Evolutionary conservation across 805 yeast species (phyloP), one percentile per base, ranked within the genome.

Genomic region (Barnettozyma vustinii): DNA sequence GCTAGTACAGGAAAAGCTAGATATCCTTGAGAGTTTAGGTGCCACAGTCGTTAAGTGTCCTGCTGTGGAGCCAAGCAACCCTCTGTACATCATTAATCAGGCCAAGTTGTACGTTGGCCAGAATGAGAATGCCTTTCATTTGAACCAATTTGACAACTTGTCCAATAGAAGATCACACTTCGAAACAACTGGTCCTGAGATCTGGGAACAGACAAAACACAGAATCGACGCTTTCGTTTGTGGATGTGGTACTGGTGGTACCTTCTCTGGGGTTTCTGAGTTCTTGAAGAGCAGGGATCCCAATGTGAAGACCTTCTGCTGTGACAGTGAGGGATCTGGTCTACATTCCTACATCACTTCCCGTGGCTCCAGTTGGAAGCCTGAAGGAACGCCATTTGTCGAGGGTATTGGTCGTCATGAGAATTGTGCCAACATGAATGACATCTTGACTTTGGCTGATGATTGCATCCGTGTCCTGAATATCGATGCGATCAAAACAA

Each of bases 221-320:
- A 52, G 64, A 4, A 53, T 87, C 7, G 87, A 83, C 61, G 80
- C 73, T 40, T 86, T 87, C 60, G 76, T 87, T 21, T 74, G 83
- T 4, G 91, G 92, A 1, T 81, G 90, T 10, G 96, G 96, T 3
- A 87, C 96, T 0, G 96, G 86, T 41, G 96, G 96, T 52, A 87
- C 96, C 4, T 82, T 87, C 40, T 68, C 84, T n/a, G 96, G 96
- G 42, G 84, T 84, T 39, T 74, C 89, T 4, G 68, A 70, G 49
- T 87, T 69, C 63, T 73, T 87, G 55, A 84, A 77, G 57, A 80
- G 76, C 56, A 57, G 65, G 40, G 55, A 68, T 32, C 64, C 73
- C 0, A 37, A 57, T 0, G 58, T 81, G 0, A 67, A 65, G 40
- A 71, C 81, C 2, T 70, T 83, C 16, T 67, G 87, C 27, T 88